phyloP scores from a whole-genome alignment of 228 moss, liverwort and hornwort genomes.

The Sphagnum fallax region DNA sequence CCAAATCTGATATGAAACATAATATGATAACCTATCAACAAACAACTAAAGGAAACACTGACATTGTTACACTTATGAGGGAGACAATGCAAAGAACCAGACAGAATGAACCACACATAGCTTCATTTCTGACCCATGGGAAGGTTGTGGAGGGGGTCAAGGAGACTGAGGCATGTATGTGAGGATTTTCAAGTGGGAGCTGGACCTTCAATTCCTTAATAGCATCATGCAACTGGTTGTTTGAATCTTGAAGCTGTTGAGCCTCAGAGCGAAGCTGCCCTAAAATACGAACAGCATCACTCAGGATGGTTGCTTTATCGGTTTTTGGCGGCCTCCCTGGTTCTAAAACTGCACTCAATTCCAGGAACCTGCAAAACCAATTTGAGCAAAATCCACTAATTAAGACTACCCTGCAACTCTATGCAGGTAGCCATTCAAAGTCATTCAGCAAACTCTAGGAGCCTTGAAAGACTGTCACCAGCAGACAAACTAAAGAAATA shows the following conservation, averaged over 20 bases:
- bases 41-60: no score
- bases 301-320: slow-evolving; percentile 77
- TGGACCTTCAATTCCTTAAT: slow-evolving; percentile 80
- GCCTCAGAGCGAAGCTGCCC: slow-evolving; percentile 71
- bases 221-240: slow-evolving; percentile 71
- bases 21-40: neutral
- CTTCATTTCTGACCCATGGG: no score
- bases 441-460: no score
- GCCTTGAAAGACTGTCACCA: no score
- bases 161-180: no score
- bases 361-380: slow-evolving; percentile 53
- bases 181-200: no score
- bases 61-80: no score
- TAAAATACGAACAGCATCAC: slow-evolving; percentile 72
- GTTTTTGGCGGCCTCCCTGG: slow-evolving; percentile 82
- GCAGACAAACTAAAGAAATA: no score
- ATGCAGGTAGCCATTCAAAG: no score
- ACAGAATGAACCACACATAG: no score
- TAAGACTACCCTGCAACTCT: neutral
- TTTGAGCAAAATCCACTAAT: neutral
- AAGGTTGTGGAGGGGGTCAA: no score
- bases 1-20: neutral
- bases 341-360: slow-evolving; percentile 72
- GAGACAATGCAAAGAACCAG: no score
- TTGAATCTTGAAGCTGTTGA: slow-evolving; percentile 75